These are phyloP conservation scores for Butyriboletus appendiculatus DNA, from an alignment of 1,284 basidiomycete genomes.

Conservation along the genomic window DNA sequence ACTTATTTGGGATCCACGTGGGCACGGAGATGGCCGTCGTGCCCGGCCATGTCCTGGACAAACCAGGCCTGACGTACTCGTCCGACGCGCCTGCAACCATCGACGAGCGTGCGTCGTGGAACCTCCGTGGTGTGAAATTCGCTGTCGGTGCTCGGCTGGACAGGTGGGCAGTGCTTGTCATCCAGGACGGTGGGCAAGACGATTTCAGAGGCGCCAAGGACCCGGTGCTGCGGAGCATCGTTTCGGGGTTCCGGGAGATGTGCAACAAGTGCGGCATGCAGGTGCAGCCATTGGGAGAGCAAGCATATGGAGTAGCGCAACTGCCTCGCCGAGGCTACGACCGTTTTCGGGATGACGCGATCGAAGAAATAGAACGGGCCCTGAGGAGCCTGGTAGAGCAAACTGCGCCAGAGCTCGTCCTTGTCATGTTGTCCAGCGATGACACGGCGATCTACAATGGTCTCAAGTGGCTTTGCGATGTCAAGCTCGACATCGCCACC, in stretches of 20 bases:
- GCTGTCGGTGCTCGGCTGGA: constrained; percentile 50
- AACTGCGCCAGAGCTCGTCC: constrained; percentile 33
- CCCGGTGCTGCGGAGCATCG: constrained; percentile 45
- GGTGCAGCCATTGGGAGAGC: not conserved
- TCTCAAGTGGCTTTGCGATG: constrained; percentile 70
- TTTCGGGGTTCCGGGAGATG: constrained; percentile 54
- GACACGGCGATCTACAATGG: constrained; percentile 72
- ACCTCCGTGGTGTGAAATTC: constrained; percentile 63
- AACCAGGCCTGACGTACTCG: constrained; percentile 61
- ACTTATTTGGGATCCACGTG: constrained; percentile 61
- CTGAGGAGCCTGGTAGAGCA: constrained; percentile 28
- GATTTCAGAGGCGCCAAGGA: constrained; percentile 43
- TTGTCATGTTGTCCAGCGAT: constrained; percentile 64
- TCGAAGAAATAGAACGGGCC: constrained; percentile 24
- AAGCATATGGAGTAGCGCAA: constrained; percentile 4
- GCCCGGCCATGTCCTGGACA: constrained; percentile 64
- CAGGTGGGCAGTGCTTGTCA: constrained; percentile 65
- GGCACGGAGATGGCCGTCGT: constrained; percentile 70
- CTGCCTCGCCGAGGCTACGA: constrained; percentile 2
- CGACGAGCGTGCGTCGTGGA: constrained; percentile 66
- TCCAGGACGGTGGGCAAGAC: constrained; percentile 55
- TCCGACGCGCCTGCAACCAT: constrained; percentile 43
- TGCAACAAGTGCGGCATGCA: constrained; percentile 64
- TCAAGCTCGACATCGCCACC: constrained; percentile 61
- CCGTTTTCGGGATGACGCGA: constrained; percentile 13